These are phyloP conservation scores for Cladosporium sp. DNA, from an alignment of 2,329 filamentous ascomycete species.

Conservation along the genomic window DNA sequence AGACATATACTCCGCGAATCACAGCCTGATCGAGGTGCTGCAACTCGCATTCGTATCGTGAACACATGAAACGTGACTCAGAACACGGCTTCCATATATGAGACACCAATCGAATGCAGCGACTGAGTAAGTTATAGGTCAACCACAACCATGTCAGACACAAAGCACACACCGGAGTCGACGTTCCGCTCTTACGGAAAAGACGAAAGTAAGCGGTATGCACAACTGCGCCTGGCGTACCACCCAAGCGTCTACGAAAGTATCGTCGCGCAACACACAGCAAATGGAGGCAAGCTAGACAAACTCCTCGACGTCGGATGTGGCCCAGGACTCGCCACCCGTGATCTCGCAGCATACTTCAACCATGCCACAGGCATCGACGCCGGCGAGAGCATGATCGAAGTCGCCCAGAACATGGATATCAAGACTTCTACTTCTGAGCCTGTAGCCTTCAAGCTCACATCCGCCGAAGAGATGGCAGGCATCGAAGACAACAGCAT, in stretches of 20 bases:
- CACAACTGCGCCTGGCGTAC: constrained; percentile 41
- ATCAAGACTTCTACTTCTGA: constrained; percentile 5
- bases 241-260: constrained; percentile 49
- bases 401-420: constrained; percentile 18
- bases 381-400: constrained; percentile 57
- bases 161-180: neutral
- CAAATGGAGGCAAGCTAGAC: constrained; percentile 51
- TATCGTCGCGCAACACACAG: constrained; percentile 51
- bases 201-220: constrained; percentile 5
- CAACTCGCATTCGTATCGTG: neutral
- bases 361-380: constrained; percentile 53
- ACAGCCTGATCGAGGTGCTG: neutral
- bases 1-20: neutral
- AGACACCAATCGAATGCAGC: neutral
- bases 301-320: constrained; percentile 58
- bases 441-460: constrained; percentile 24
- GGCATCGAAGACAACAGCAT: constrained; percentile 10
- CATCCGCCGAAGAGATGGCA: constrained; percentile 24
- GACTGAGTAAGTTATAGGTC: neutral
- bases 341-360: constrained; percentile 52
- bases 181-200: constrained; percentile 5
- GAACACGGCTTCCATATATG: neutral
- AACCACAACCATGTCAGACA: neutral
- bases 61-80: neutral
- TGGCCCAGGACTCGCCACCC: constrained; percentile 56